Conservation (phyloP, 495 filamentous ascomycete genomes). For the Astrothelium macrocarpum region DNA sequence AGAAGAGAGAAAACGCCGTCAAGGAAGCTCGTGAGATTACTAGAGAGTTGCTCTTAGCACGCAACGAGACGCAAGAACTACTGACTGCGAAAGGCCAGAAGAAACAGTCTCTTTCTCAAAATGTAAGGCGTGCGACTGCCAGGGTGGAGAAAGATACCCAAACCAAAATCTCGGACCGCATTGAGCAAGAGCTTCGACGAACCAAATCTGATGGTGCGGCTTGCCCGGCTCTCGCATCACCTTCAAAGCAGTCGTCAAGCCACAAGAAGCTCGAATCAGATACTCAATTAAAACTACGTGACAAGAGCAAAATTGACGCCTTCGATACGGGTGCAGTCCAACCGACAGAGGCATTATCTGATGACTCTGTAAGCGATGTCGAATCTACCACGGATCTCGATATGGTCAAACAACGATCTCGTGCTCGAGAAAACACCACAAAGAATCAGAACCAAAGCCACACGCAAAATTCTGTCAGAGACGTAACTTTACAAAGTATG, state of each 20-base stretch:
- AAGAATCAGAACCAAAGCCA: neutral
- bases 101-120: neutral
- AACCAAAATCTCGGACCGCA: conserved; percentile 22
- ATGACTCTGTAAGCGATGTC: conserved; percentile 15
- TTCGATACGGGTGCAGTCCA: neutral
- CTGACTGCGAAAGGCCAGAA: neutral
- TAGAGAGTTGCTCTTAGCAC: conserved; percentile 8
- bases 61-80: neutral
- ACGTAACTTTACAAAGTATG: conserved; percentile 25
- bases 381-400: conserved; percentile 28
- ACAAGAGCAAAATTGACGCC: neutral
- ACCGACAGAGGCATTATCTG: neutral
- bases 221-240: neutral
- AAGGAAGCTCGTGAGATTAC: conserved; percentile 20
- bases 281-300: neutral
- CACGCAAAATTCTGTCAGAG: neutral
- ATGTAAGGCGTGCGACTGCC: neutral
- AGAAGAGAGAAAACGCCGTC: conserved; percentile 17
- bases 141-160: conserved; percentile 18
- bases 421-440: neutral
- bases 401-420: conserved; percentile 2
- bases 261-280: neutral
- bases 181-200: conserved; percentile 23
- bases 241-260: neutral
- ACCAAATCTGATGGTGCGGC: conserved; percentile 14